phyloP scores from a whole-genome alignment of 257 asterid genomes.

The Solanum okadae region DNA sequence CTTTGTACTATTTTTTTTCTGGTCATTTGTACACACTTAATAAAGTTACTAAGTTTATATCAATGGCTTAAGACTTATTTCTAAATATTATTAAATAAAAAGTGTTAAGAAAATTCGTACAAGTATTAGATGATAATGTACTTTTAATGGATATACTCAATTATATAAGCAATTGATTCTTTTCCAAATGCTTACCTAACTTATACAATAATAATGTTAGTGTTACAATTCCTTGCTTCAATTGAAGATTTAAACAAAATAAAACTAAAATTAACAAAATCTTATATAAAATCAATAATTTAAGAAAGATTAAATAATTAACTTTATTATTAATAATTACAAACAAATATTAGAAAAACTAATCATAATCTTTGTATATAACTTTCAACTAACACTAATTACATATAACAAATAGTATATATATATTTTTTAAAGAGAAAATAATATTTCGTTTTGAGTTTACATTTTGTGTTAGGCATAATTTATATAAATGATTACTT shows the following conservation, averaged over 20 bases:
- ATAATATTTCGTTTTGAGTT: too few relatives aligned
- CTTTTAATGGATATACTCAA: neutral
- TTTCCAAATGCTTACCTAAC: neutral
- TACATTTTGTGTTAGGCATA: too few relatives aligned
- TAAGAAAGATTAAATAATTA: neutral
- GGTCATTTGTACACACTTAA: neutral
- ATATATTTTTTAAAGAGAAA: too few relatives aligned
- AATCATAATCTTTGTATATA: neutral
- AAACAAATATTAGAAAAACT: neutral
- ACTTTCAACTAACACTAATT: neutral
- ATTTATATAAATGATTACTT: too few relatives aligned
- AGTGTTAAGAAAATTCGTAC: neutral
- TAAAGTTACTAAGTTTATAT: neutral
- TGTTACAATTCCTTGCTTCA: neutral
- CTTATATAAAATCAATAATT: neutral
- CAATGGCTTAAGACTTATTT: neutral
- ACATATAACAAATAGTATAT: too few relatives aligned
- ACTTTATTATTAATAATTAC: neutral
- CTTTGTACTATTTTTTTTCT: neutral
- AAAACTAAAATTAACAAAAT: neutral
- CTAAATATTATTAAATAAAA: neutral
- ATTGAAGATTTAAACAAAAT: neutral
- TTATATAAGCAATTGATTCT: neutral
- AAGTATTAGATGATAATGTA: neutral
- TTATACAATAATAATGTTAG: neutral